These are phyloP conservation scores for Penicillium salamii DNA, from an alignment of 495 filamentous ascomycete genomes.

Conservation along the genomic window DNA sequence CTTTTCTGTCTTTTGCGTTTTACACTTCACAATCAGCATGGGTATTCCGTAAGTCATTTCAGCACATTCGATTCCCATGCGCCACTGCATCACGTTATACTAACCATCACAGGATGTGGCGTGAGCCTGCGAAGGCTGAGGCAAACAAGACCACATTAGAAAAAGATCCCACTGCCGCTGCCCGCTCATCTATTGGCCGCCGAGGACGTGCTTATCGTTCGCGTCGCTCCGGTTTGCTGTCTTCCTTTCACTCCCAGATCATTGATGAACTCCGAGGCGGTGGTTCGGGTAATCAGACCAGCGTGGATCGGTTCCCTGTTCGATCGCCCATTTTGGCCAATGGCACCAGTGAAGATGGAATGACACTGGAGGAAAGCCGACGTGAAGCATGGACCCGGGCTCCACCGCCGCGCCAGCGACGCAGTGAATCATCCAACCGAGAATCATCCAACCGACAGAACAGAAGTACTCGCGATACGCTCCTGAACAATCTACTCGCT, in stretches of 20 bases:
- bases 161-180: conserved; percentile 53
- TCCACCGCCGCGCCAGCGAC: conserved; percentile 22
- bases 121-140: conserved; percentile 47
- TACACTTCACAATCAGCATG: conserved; percentile 46
- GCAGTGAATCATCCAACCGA: conserved; percentile 25
- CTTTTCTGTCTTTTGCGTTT: conserved; percentile 8
- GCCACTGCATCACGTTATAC: conserved; percentile 25
- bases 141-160: conserved; percentile 57
- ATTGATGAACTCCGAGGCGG: conserved; percentile 46
- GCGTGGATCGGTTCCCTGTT: not conserved
- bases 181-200: conserved; percentile 73
- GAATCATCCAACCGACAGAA: conserved; percentile 27
- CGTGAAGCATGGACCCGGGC: conserved; percentile 25
- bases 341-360: conserved; percentile 28
- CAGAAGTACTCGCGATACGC: conserved; percentile 31
- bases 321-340: conserved; percentile 29
- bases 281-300: not conserved
- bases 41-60: conserved; percentile 71
- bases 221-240: conserved; percentile 31
- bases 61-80: conserved; percentile 22
- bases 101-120: conserved; percentile 51
- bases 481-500: conserved; percentile 22
- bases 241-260: conserved; percentile 37
- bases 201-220: conserved; percentile 31
- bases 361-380: conserved; percentile 32